Percentiles rank a stretch among this genome's conserved stretches.
phyloP scores from a whole-genome alignment of 805 yeast genomes.

The Wickerhamomyces xylosicus region DNA sequence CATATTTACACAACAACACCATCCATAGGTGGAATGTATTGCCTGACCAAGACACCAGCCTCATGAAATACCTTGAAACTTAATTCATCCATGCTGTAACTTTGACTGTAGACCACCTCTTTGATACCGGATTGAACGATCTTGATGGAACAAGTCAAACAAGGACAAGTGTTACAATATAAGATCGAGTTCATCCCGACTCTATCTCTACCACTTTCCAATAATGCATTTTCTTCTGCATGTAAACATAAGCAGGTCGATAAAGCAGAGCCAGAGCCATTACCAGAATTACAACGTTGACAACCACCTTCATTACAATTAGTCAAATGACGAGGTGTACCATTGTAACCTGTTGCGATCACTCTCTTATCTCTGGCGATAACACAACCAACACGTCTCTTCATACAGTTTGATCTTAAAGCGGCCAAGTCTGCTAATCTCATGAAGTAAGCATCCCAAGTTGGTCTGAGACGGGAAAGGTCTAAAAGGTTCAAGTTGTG shows the following conservation, averaged over 20 bases:
- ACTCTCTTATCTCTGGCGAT: conserved; percentile 79
- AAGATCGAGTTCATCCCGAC: conserved; percentile 53
- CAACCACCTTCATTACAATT: conserved; percentile 98
- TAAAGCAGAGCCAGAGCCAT: conserved; percentile 49
- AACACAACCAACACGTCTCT: conserved; percentile 94
- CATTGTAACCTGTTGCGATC: conserved; percentile 94
- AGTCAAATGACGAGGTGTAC: conserved; percentile 81
- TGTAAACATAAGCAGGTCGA: conserved; percentile 89
- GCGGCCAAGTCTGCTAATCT: conserved; percentile 89
- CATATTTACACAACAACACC: conserved; percentile 8
- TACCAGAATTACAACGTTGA: conserved; percentile 70
- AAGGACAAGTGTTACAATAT: conserved; percentile 96
- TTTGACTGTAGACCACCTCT: conserved; percentile 89
- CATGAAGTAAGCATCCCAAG: conserved; percentile 97
- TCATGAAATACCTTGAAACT: conserved; percentile 61
- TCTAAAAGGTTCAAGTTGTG: conserved; percentile 36
- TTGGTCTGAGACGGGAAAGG: conserved; percentile 63
- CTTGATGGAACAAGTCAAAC: conserved; percentile 90
- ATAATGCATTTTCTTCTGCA: conserved; percentile 93
- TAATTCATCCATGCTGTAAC: conserved; percentile 84
- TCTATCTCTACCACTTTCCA: conserved; percentile 90
- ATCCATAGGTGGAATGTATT: conserved; percentile 27
- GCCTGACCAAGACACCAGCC: conserved; percentile 67
- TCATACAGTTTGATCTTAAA: conserved; percentile 90
- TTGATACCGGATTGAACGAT: conserved; percentile 86